Evolutionary conservation across 2,329 filamentous ascomycete species (phyloP), one percentile per base, ranked within the genome.

Genomic region (Xylariaceae sp.): DNA sequence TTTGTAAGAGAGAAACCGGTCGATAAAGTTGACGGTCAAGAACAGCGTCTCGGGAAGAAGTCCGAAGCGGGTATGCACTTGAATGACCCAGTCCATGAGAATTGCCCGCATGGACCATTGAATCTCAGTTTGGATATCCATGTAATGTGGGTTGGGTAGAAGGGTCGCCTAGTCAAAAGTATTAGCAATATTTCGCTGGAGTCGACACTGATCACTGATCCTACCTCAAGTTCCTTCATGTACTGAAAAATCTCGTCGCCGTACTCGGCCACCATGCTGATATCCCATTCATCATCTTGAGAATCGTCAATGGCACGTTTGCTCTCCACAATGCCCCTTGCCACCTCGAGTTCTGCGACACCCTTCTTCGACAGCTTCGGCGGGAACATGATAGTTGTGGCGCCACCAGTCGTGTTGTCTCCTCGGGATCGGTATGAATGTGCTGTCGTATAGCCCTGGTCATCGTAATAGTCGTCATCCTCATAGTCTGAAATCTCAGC

Each of bases 51-150:
- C 95, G 0, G 93, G 93, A 7, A 98, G 84, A 23, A 99, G 83
- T 37, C 84, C 86, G 77, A 99, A 99, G 37, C 95, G 90, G 66
- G 88, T 86, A 73, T 99, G 95, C 26, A 99, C 95, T 73, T 99
- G 93, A 45, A 98, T 89, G 43, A 99, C 82, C 95, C 95, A 99
- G 74, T 98, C 95, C 87, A 99, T 96, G 52, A 99, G 81, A 20
- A 98, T 91, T 5, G 92, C 89, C 45, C 95, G 91, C 95, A 98
- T 99, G 2, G 93, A 96, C 95, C 95, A 99, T 71, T 96, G 91
- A 54, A 99, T 96, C 74, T 98, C 93, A n/a, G 89, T 88, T 73
- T 99, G 95, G 64, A 89, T 87, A 60, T 96, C 91, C 93, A 99
- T 99, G 80, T 99, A 99, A 72, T 95, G 86, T 2, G 91, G 82